Evolutionary conservation across 208 protist genomes (phyloP).

Genomic region (Phytomonas francai): DNA sequence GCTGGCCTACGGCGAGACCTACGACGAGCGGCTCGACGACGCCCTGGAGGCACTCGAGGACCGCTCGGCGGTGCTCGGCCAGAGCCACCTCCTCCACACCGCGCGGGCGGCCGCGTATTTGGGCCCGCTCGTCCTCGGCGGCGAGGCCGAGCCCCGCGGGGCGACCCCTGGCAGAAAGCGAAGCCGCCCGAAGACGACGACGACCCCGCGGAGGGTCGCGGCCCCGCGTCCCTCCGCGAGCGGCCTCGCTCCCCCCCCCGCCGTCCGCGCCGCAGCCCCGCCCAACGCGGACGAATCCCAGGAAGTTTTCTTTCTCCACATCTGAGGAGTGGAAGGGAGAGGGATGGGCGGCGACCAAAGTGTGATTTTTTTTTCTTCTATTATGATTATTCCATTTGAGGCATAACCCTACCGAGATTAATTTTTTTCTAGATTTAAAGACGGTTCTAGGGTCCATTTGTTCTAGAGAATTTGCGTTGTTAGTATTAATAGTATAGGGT

Average conservation of each 20-base stretch:
- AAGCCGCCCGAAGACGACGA: too few relatives aligned
- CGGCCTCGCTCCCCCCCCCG: neutral
- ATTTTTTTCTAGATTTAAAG: neutral
- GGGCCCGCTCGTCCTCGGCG: slow-evolving; percentile 3
- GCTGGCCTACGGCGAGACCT: slow-evolving; percentile 50
- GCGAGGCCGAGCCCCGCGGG: neutral
- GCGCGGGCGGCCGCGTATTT: neutral
- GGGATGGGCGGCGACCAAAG: neutral
- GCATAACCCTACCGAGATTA: neutral
- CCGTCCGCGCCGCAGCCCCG: neutral
- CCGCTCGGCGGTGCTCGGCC: slow-evolving; percentile 9
- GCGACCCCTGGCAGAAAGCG: too few relatives aligned
- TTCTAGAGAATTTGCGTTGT: neutral
- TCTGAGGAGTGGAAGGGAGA: slow-evolving; percentile 1
- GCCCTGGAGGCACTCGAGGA: slow-evolving; percentile 47
- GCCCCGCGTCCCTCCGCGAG: neutral
- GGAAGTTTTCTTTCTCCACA: slow-evolving; percentile 72
- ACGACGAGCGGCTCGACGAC: slow-evolving; percentile 56
- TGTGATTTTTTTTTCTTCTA: slow-evolving; percentile 6
- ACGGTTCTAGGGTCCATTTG: neutral
- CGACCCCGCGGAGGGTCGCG: too few relatives aligned
- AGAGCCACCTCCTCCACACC: neutral
- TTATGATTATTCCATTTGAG: slow-evolving; percentile 9
- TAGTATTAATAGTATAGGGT: neutral
- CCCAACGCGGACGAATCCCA: slow-evolving; percentile 49